Evolutionary conservation across 1,284 basidiomycete species (phyloP), one percentile per base, ranked within the genome.

Genomic region (Sphaerobolus stellatus): DNA sequence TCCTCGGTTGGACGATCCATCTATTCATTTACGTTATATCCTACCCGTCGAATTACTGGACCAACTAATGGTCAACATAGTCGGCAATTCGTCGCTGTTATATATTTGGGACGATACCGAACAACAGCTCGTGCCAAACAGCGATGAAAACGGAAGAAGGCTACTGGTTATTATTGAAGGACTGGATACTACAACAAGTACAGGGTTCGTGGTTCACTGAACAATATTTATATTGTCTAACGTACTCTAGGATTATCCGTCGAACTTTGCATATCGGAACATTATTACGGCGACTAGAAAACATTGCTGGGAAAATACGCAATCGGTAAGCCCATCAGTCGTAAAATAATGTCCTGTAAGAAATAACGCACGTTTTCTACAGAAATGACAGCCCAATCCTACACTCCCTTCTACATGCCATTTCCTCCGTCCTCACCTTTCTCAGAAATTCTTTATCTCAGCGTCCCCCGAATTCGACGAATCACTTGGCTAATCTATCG

Each of bases 211-310:
- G 41, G 41, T 44, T 44, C 20, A 13, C 41, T 11, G 20, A 11
- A 22, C 9, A 44, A 13, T 11, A 44, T 44, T 24, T 24, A 36
- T 13, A 25, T n/a, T n/a, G 30, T n/a, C 14, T 4, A 18, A n/a
- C 14, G 18, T 36, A 30, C 6, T 31, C 7, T 58, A 89, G 87
- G 64, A 65, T 86, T 6, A 66, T 83, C n/a, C 68, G 71, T 27
- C 75, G 81, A 9, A 89, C 89, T 64, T 56, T 86, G 36, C 76
- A 71, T 5, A 82, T 89, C 49, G 88, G 88, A 2, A 80, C 80
- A 1, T 64, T 82, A 1, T 64, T 86, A 48, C 80, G 87, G 48
- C 78, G 88, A n/a, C 62, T 90, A 3, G 87, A 90, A 47, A 67
- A 71, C 1, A 62, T 87, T 13, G 60, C 80, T 3, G 65, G 65